These are phyloP conservation scores for Citrus inodora DNA, from an alignment of 345 rosid species.

Conservation along the genomic window DNA sequence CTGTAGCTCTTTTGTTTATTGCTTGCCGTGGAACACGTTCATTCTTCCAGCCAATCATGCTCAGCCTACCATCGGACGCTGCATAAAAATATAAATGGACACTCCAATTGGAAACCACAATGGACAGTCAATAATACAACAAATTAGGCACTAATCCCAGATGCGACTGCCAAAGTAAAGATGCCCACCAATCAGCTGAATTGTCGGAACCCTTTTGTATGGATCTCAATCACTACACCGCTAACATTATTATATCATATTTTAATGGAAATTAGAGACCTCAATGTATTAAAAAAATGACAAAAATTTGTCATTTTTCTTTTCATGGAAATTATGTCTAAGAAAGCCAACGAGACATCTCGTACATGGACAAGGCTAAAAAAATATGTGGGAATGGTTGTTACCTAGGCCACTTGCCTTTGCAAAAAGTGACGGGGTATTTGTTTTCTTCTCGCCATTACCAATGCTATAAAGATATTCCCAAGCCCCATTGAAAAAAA, in stretches of 20 bases:
- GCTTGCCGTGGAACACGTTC: not conserved
- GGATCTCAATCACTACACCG: not conserved
- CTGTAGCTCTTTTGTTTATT: slow-evolving; percentile 12
- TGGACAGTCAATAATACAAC: not conserved
- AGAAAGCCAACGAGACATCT: not conserved
- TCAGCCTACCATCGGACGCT: not conserved
- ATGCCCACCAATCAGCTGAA: slow-evolving; percentile 6
- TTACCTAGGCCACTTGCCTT: slow-evolving; percentile 21
- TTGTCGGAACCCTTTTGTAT: not conserved
- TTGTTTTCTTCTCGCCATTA: slow-evolving; percentile 1
- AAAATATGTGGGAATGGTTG: not conserved
- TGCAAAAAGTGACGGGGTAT: slow-evolving; percentile 10
- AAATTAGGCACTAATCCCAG: not conserved
- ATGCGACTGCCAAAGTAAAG: not conserved
- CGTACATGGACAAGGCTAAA: not conserved
- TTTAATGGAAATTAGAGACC: no score
- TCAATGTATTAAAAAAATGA: not conserved
- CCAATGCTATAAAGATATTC: not conserved
- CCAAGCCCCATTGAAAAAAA: not conserved
- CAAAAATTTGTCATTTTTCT: not conserved
- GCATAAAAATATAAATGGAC: not conserved
- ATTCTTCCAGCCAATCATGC: not conserved
- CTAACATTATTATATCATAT: not conserved
- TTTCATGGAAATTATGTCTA: not conserved
- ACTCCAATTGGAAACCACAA: not conserved